phyloP scores from a whole-genome alignment of 2,329 filamentous ascomycete genomes.

The Sporothrix schenckii region DNA sequence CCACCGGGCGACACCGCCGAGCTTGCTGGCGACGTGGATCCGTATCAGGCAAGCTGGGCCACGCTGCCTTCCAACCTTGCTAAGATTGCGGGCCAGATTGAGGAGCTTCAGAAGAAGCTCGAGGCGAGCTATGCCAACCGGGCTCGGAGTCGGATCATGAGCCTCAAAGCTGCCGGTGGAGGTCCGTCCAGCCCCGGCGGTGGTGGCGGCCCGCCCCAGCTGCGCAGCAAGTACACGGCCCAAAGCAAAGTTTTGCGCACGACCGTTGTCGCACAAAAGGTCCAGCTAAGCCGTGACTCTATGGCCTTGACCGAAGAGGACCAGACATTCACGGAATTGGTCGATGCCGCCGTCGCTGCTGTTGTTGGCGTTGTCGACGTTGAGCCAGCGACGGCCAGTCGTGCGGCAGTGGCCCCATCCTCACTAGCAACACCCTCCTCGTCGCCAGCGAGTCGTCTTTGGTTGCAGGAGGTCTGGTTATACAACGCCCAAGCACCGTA shows the following conservation, averaged over 20 bases:
- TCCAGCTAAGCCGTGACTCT: slow-evolving; percentile 76
- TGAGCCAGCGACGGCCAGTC: slow-evolving; percentile 43
- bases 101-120: slow-evolving; percentile 51
- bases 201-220: slow-evolving; percentile 36
- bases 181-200: not conserved
- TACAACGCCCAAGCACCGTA: slow-evolving; percentile 73
- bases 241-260: slow-evolving; percentile 71
- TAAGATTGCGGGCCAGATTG: slow-evolving; percentile 52
- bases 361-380: slow-evolving; percentile 48
- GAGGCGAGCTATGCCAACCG: slow-evolving; percentile 49
- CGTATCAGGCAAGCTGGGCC: slow-evolving; percentile 6
- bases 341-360: slow-evolving; percentile 59
- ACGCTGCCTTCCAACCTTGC: slow-evolving; percentile 44
- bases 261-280: slow-evolving; percentile 78
- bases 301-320: slow-evolving; percentile 71
- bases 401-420: not conserved
- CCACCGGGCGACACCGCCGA: slow-evolving; percentile 43
- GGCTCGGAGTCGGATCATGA: not conserved
- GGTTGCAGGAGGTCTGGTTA: slow-evolving; percentile 72
- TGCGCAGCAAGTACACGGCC: slow-evolving; percentile 76
- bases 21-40: not conserved
- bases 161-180: not conserved
- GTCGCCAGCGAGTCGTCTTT: slow-evolving; percentile 42
- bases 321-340: slow-evolving; percentile 67
- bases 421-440: slow-evolving; percentile 32